Base-by-base conservation (phyloP, 2,329 filamentous ascomycete species). In the Aspergillus texensis region DNA sequence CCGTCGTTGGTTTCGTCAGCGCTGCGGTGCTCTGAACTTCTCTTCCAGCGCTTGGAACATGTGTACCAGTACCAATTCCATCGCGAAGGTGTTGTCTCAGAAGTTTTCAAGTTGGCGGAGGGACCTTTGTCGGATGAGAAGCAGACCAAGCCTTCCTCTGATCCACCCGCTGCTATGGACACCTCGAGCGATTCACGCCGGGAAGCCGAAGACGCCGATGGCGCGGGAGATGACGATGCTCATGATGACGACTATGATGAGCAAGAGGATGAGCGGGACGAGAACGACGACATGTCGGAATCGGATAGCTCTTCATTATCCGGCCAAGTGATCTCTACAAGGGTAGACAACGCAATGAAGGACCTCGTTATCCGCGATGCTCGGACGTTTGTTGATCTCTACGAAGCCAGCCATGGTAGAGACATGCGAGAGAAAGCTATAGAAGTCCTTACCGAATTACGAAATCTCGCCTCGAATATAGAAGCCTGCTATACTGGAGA, bases 41-140 rank as follows among this genome's bases (percentile, higher is more conserved):
- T 99, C 1, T 85, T 97, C 64, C 90, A 89, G 71, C 89, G 96
- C 21, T 82, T 99, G 6, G 92, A 94, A 66, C 85, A 89, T 26
- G 91, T 98, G 34, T 99, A 99, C 74, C 89, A 92, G 30, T 96
- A 97, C 72, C 96, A 99, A 71, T 94, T 99, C 70, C 96, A 99
- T 74, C 91, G 95, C 0, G 96, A 99, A 79, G 95, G 95, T 41
- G 95, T 99, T 50, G 94, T 98, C 70, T 85, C 91, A 1, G 94
- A 99, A 76, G 96, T 99, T 58, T 85, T 88, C 34, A 94, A 93
- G 73, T 82, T 99, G 36, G 90, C 93, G 0, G 84, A 84, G 61
- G 73, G 72, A 28, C 66, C 72, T 6, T 65, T 78, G 10, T 74
- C 76, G 2, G 66, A 64, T 6, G 72, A 74, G 34, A 70, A 70